phyloP scores from a whole-genome alignment of 352 stramenopile genomes.

The Phytophthora multivora region DNA sequence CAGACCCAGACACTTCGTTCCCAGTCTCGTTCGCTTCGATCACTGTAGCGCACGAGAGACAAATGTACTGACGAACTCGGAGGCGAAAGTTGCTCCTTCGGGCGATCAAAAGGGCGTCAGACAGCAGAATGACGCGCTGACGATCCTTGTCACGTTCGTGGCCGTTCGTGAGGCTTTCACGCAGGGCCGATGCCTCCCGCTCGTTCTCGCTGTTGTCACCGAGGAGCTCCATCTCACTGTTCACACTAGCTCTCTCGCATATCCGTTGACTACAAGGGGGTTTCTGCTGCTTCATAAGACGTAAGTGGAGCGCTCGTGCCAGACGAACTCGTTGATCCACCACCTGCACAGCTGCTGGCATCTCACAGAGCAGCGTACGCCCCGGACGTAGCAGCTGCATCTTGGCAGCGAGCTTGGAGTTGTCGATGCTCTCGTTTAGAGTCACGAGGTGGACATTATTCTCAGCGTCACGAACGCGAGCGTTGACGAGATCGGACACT shows the following conservation, averaged over 20 bases:
- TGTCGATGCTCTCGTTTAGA: conserved; percentile 49
- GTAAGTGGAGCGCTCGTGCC: conserved; percentile 20
- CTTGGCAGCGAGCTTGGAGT: conserved; percentile 25
- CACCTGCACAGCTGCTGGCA: conserved; percentile 37
- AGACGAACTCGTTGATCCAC: conserved; percentile 21
- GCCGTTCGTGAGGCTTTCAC: conserved; percentile 29
- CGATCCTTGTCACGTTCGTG: conserved; percentile 33
- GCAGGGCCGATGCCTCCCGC: conserved; percentile 14
- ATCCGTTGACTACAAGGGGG: conserved; percentile 3
- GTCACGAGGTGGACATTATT: conserved; percentile 60
- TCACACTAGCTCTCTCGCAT: conserved; percentile 13
- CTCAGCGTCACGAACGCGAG: conserved; percentile 63
- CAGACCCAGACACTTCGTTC: neutral
- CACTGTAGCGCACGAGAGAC: conserved; percentile 56
- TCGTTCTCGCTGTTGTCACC: conserved; percentile 12
- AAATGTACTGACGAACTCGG: conserved; percentile 64
- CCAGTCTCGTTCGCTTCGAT: conserved; percentile 26
- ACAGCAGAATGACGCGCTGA: conserved; percentile 62
- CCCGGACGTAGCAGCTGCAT: conserved; percentile 56
- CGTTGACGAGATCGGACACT: conserved; percentile 65
- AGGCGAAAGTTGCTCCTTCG: conserved; percentile 53
- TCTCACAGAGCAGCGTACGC: conserved; percentile 52
- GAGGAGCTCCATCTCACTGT: conserved; percentile 32
- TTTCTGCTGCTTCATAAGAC: neutral
- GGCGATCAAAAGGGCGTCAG: conserved; percentile 67